These are phyloP conservation scores for Erythrobasidium yunnanense DNA, from an alignment of 768 basidiomycete genomes.

Conservation along the genomic window DNA sequence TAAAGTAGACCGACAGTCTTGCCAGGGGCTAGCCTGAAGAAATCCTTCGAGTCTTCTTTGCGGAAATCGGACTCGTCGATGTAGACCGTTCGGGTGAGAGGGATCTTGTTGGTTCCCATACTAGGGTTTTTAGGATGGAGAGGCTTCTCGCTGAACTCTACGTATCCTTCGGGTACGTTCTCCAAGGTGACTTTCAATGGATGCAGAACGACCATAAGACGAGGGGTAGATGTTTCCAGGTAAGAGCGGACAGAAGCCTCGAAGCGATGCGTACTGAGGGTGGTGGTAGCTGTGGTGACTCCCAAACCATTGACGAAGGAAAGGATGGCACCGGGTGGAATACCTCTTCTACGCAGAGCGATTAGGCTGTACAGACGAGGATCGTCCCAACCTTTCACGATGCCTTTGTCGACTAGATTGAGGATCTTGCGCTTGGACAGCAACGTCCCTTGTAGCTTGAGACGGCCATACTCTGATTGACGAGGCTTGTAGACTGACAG, in stretches of 20 bases:
- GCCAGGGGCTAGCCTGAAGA: constrained; percentile 93
- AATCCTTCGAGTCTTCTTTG: constrained; percentile 71
- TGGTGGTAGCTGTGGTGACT: constrained; percentile 71
- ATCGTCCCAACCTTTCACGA: constrained; percentile 92
- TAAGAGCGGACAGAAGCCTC: constrained; percentile 79
- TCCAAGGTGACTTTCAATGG: constrained; percentile 85
- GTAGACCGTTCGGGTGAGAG: constrained; percentile 77
- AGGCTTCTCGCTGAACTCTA: constrained; percentile 73
- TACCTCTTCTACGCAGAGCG: constrained; percentile 82
- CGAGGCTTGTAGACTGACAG: constrained; percentile 94
- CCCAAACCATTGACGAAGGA: constrained; percentile 90
- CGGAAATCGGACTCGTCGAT: constrained; percentile 93
- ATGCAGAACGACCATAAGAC: constrained; percentile 78
- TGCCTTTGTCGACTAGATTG: constrained; percentile 68
- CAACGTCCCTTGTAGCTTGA: constrained; percentile 85
- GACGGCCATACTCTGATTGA: constrained; percentile 90
- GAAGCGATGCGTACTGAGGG: constrained; percentile 77
- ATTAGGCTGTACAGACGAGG: constrained; percentile 94
- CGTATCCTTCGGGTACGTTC: constrained; percentile 77
- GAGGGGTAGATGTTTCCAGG: constrained; percentile 74
- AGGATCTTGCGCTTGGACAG: constrained; percentile 94
- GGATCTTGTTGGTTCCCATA: constrained; percentile 67
- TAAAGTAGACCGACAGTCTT: constrained; percentile 96
- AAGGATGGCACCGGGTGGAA: constrained; percentile 90
- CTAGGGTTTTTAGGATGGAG: constrained; percentile 86